Conservation (phyloP, 768 basidiomycete species). For the Mycena vulgaris region DNA sequence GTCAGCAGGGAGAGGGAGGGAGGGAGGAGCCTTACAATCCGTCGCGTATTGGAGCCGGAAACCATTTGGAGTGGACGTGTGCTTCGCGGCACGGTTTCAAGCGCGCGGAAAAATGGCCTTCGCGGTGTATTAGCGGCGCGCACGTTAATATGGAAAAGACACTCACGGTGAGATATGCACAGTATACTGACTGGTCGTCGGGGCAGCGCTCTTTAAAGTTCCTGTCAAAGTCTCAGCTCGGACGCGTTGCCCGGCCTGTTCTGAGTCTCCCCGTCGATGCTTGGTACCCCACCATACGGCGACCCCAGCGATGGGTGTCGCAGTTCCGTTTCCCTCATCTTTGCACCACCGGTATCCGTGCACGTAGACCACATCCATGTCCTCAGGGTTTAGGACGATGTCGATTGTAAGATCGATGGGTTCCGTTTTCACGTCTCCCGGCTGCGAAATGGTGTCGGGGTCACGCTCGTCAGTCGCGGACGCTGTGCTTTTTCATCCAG, state of each 20-base stretch:
- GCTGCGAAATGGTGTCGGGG: not conserved
- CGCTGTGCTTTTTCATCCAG: conserved; percentile 1
- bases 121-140: not conserved
- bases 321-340: no score
- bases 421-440: conserved; percentile 5
- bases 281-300: conserved; percentile 1
- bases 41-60: conserved; percentile 12
- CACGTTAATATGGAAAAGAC: no score
- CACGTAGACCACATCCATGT: conserved; percentile 9
- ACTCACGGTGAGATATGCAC: not conserved
- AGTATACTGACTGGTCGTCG: conserved; percentile 6
- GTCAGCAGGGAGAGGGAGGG: not conserved
- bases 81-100: conserved; percentile 3
- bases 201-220: conserved; percentile 19
- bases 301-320: conserved; percentile 8
- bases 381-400: not conserved
- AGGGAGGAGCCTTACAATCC: not conserved
- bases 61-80: not conserved
- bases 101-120: conserved; percentile 4
- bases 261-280: not conserved
- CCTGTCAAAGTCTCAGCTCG: not conserved
- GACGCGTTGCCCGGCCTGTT: not conserved
- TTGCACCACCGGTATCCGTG: no score
- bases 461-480: not conserved
- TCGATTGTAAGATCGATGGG: conserved; percentile 15